These are phyloP conservation scores for Oryza nivara DNA, from an alignment of 176 grass and related monocot genomes.

Conservation along the genomic window DNA sequence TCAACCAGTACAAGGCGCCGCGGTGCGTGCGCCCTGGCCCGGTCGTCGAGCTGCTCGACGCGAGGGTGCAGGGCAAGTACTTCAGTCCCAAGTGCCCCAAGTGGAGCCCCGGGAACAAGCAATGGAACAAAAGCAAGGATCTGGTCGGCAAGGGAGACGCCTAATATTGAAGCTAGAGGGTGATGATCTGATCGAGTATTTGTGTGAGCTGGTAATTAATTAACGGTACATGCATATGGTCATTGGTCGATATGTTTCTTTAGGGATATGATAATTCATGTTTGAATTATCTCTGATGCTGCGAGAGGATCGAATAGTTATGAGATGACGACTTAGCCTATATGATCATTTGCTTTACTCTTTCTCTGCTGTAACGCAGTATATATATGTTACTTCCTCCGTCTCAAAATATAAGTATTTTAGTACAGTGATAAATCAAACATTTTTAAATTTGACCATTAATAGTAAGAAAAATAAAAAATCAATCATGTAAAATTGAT, in stretches of 20 bases:
- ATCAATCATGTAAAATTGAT: no score
- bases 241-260: background rate
- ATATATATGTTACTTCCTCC: background rate
- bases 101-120: conserved; percentile 79
- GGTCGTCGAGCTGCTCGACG: conserved; percentile 80
- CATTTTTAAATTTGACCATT: no score
- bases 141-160: conserved; percentile 18
- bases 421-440: no score
- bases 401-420: no score
- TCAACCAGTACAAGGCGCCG: conserved; percentile 99
- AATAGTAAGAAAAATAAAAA: no score
- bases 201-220: background rate
- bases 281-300: conserved; percentile 25
- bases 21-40: conserved; percentile 82
- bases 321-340: conserved; percentile 23
- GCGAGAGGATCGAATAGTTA: conserved; percentile 13
- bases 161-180: background rate
- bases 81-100: conserved; percentile 94
- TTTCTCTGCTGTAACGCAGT: background rate
- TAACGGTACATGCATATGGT: background rate
- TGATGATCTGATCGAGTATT: background rate
- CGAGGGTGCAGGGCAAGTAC: conserved; percentile 61
- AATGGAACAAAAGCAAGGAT: conserved; percentile 58
- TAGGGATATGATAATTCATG: conserved; percentile 4
- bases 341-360: background rate